Evolutionary conservation across 257 asterid genomes (phyloP), one percentile per base, ranked within the genome.

Genomic region (Ocimum tenuiflorum): DNA sequence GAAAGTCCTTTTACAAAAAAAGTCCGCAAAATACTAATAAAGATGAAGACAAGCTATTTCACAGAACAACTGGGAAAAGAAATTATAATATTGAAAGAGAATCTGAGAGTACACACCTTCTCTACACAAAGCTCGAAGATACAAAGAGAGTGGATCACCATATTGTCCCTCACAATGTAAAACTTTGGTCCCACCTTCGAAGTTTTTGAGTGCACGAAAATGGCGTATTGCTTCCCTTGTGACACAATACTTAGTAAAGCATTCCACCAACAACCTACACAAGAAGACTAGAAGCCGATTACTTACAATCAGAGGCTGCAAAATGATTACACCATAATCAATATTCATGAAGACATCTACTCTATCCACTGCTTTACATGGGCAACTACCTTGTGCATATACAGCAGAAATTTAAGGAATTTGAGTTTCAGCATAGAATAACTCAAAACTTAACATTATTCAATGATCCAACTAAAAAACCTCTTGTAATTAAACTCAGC

Each of bases 181-280:
- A 71, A 87, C 14, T 73, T 70, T 72, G 54, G 88, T 86, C 72
- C 97, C 96, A 18, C 94, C 96, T 80, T 89, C 96, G 74, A 80
- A 79, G 64, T 68, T 80, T 63, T 83, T 87, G 41, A 92, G 91
- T 49, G 78, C 99, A 76, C 96, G 99, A 63, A 92, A 92, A 82
- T 92, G 99, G 29, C 99, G 80, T 66, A 92, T 87, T 75, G 99
- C 96, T 82, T 92, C 99, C 64, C 71, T 85, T 19, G 81, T 77
- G 67, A 92, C 99, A 79, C 97, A 87, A 75, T 92, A 92, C 89
- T 92, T 92, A 70, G 97, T 81, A 78, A 89, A 88, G 86, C 99
- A 92, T 76, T 92, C 99, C 77, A 89, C 91, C 87, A 89, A 81
- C 83, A 87, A 70, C 78, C 99, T 92, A 79, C 55, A 74, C 63